Conservation (phyloP, 768 basidiomycete species). For the Terana coerulea region DNA sequence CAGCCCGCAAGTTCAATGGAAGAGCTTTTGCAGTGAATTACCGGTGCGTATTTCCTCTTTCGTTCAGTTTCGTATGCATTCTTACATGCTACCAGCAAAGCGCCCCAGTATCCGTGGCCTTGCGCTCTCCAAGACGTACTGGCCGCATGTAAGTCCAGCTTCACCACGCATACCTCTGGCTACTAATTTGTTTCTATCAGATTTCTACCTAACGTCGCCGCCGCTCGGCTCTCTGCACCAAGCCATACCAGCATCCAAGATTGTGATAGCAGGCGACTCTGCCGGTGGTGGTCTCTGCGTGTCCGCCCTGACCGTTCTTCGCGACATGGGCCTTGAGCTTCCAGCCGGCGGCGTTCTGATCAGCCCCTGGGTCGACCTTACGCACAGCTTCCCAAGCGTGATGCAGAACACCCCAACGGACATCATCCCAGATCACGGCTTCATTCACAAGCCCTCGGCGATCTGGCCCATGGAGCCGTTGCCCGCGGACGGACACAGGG, state of each 20-base stretch:
- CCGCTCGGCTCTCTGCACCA: conserved; percentile 63
- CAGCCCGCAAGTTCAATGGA: conserved; percentile 68
- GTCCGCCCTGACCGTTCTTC: conserved; percentile 55
- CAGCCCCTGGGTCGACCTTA: conserved; percentile 81
- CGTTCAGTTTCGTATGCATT: neutral
- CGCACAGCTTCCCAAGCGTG: conserved; percentile 77
- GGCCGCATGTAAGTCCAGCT: conserved; percentile 53
- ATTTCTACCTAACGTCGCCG: conserved; percentile 72
- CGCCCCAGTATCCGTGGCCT: conserved; percentile 85
- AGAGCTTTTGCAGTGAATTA: conserved; percentile 64
- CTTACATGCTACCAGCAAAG: conserved; percentile 48
- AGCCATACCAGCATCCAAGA: conserved; percentile 59
- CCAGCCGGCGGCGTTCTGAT: conserved; percentile 78
- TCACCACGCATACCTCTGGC: neutral
- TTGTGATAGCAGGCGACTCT: conserved; percentile 77
- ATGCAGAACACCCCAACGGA: conserved; percentile 65
- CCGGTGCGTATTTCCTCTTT: conserved; percentile 25
- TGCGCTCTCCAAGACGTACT: conserved; percentile 73
- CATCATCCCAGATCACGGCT: conserved; percentile 61
- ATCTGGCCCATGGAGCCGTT: conserved; percentile 51
- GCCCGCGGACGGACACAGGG: conserved; percentile 29
- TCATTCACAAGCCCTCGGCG: conserved; percentile 55
- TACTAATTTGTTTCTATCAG: conserved; percentile 26
- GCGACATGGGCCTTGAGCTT: conserved; percentile 65
- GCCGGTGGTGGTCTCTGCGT: conserved; percentile 71